phyloP scores from a whole-genome alignment of 2,329 filamentous ascomycete genomes.

The Fusarium sublunatum region DNA sequence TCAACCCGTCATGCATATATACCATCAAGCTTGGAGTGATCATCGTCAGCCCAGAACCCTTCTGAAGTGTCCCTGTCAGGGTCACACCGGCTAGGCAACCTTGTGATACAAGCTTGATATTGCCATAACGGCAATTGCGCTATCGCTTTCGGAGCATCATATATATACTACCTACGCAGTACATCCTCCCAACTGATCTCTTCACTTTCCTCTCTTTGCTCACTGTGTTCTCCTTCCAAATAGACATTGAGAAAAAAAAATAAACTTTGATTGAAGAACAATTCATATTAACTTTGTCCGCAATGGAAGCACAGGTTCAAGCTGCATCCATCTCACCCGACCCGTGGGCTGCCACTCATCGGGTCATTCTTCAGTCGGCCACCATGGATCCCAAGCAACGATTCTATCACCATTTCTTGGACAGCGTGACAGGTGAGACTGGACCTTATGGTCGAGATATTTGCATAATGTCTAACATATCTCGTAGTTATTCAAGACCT shows the following conservation, averaged over 20 bases:
- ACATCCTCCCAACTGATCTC: neutral
- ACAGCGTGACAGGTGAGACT: constrained; percentile 75
- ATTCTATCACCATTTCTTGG: constrained; percentile 87
- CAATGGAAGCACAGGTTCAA: constrained; percentile 45
- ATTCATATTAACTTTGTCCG: constrained; percentile 34
- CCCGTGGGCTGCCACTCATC: constrained; percentile 42
- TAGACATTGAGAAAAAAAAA: constrained; percentile 4
- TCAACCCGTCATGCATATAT: constrained; percentile 10
- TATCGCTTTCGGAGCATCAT: constrained; percentile 10
- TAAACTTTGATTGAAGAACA: constrained; percentile 2
- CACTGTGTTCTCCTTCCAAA: constrained; percentile 1
- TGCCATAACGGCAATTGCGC: constrained; percentile 7
- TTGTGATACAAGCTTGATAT: constrained; percentile 22
- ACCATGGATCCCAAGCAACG: constrained; percentile 71
- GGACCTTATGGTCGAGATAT: neutral
- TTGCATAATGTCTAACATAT: constrained; percentile 13
- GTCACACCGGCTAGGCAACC: constrained; percentile 16
- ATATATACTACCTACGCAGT: constrained; percentile 9
- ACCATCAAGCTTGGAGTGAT: constrained; percentile 24
- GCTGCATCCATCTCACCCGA: constrained; percentile 21
- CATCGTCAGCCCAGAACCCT: constrained; percentile 9
- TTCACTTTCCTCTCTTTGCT: neutral
- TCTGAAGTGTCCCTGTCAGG: constrained; percentile 9
- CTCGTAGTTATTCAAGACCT: constrained; percentile 78
- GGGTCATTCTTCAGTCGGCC: constrained; percentile 38